phyloP scores from a whole-genome alignment of 768 basidiomycete species.

The Mycena vitilis region DNA sequence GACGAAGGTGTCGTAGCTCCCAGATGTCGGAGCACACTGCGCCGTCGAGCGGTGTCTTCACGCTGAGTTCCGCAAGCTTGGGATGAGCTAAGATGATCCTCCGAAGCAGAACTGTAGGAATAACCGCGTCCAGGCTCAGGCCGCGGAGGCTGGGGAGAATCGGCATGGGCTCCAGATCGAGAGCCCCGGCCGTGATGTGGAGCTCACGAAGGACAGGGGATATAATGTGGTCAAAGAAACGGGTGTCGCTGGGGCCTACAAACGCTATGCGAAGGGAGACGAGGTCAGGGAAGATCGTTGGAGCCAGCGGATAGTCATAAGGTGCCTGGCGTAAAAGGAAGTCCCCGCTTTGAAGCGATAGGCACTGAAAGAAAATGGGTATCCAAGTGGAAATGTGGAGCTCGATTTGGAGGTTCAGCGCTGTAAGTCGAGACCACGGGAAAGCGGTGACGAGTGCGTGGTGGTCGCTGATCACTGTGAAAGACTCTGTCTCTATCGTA shows the following conservation, averaged over 20 bases:
- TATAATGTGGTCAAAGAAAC: neutral
- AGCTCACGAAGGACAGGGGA: neutral
- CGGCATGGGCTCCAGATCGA: neutral
- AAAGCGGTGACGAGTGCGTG: neutral
- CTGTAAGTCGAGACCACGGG: neutral
- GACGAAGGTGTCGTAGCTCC: neutral
- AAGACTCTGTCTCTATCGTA: neutral
- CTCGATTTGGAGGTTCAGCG: neutral
- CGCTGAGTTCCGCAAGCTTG: neutral
- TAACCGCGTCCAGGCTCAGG: neutral
- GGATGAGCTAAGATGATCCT: neutral
- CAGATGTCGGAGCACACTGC: neutral
- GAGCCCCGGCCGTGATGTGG: neutral
- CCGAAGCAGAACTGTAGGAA: neutral
- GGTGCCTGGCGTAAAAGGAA: neutral
- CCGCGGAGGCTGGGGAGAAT: neutral
- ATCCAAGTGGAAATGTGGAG: neutral
- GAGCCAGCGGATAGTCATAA: no score
- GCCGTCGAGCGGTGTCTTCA: neutral
- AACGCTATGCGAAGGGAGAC: neutral
- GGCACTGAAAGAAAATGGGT: neutral
- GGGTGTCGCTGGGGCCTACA: neutral
- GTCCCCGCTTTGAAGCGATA: neutral
- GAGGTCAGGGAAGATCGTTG: neutral
- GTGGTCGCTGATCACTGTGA: neutral